A percentile compares a stretch with the other conserved stretches of the same genome.
Conservation (phyloP, 179 eudicot genomes). For the Corrigiola litoralis region DNA sequence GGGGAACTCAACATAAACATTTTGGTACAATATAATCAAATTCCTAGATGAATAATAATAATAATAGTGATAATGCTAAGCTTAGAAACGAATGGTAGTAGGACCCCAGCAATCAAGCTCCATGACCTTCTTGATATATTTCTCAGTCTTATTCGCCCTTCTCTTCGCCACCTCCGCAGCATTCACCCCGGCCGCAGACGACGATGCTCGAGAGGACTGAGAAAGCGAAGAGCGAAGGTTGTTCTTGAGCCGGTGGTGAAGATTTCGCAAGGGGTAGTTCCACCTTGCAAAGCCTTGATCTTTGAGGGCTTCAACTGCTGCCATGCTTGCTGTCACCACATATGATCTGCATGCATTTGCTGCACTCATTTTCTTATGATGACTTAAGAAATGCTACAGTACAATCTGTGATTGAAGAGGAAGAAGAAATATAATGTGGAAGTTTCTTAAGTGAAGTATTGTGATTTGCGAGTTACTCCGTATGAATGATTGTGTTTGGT, state of each 20-base stretch:
- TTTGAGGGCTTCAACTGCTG: conserved; percentile 16
- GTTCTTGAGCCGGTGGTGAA: conserved; percentile 2
- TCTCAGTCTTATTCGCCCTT: conserved; percentile 25
- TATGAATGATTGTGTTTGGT: not conserved
- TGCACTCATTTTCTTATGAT: not conserved
- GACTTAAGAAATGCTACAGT: not conserved
- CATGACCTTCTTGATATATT: conserved; percentile 36
- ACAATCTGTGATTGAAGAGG: not conserved
- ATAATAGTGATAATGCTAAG: not conserved
- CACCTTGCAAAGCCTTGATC: conserved; percentile 22
- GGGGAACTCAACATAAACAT: too few species aligned
- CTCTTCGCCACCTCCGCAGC: not conserved
- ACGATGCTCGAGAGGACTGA: conserved; percentile 6
- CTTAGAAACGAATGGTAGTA: conserved; percentile 31
- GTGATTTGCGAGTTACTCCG: not conserved
- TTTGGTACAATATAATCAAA: too few species aligned
- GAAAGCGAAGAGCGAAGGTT: not conserved
- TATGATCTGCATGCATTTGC: conserved; percentile 2
- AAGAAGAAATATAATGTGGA: not conserved
- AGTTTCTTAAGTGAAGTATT: not conserved
- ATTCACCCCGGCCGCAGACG: not conserved
- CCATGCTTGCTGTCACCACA: conserved; percentile 12
- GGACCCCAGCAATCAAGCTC: conserved; percentile 57
- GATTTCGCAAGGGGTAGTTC: conserved; percentile 9
- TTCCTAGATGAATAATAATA: too few species aligned